Percentiles rank a stretch among this genome's conserved stretches.
Evolutionary conservation across 1,284 basidiomycete species (phyloP).

Genomic region (Anthracocystis panici-leucophaei): DNA sequence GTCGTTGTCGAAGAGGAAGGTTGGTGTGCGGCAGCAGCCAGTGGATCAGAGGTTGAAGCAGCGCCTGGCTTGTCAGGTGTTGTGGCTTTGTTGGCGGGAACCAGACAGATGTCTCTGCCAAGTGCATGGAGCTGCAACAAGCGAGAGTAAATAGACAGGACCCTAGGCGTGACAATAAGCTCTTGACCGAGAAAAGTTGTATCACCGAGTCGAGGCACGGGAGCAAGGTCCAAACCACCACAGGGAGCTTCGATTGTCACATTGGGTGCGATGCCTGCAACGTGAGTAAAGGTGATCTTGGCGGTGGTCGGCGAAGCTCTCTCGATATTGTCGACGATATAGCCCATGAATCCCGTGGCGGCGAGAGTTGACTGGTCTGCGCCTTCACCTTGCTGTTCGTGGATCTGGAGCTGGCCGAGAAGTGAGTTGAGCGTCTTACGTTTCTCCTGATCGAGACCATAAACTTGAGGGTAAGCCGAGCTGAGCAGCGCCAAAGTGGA

Average conservation of each 20-base stretch:
- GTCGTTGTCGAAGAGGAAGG: constrained; percentile 69
- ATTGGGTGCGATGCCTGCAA: constrained; percentile 12
- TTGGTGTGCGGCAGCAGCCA: constrained; percentile 47
- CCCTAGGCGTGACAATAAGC: constrained; percentile 65
- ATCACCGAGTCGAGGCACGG: constrained; percentile 51
- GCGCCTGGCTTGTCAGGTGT: constrained; percentile 30
- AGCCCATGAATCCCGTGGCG: constrained; percentile 64
- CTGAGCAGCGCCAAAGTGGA: constrained; percentile 59
- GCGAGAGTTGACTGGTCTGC: constrained; percentile 24
- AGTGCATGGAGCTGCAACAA: constrained; percentile 69
- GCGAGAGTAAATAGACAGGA: constrained; percentile 64
- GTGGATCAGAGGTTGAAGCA: constrained; percentile 34
- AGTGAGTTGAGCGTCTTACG: constrained; percentile 59
- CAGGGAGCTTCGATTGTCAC: constrained; percentile 56
- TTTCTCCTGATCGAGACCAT: constrained; percentile 56
- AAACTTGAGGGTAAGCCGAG: constrained; percentile 63
- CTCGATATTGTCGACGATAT: constrained; percentile 46
- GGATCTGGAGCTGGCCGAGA: constrained; percentile 56
- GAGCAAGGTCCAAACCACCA: constrained; percentile 55
- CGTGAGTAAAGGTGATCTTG: constrained; percentile 59
- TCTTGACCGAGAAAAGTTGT: constrained; percentile 26
- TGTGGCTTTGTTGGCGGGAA: constrained; percentile 52
- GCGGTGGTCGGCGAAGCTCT: constrained; percentile 39
- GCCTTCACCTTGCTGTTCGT: constrained; percentile 55
- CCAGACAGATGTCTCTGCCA: constrained; percentile 65